phyloP scores from a whole-genome alignment of 495 filamentous ascomycete species.

The Daldinia decipiens region DNA sequence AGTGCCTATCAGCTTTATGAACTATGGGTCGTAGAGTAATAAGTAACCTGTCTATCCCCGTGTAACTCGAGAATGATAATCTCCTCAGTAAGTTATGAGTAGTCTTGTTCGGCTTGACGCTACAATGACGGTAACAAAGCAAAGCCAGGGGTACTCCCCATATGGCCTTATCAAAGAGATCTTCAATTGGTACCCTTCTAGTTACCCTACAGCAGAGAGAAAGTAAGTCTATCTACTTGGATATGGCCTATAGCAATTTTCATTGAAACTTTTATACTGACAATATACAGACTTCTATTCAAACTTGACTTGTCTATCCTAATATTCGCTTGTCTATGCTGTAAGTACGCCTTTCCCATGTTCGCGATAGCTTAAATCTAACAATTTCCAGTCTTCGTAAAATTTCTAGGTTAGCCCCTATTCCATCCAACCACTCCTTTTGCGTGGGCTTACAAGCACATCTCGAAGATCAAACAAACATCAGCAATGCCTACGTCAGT shows the following conservation, averaged over 20 bases:
- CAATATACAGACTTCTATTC: conserved; percentile 39
- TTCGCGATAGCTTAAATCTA: conserved; percentile 19
- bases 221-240: conserved; percentile 52
- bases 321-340: conserved; percentile 52
- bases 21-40: neutral
- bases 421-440: neutral
- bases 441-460: conserved; percentile 22
- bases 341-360: conserved; percentile 24
- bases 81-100: neutral
- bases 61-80: neutral
- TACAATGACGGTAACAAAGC: conserved; percentile 34
- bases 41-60: neutral
- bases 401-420: conserved; percentile 37
- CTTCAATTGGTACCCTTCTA: conserved; percentile 61
- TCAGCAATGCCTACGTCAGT: conserved; percentile 52
- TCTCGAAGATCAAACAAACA: conserved; percentile 46
- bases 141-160: conserved; percentile 31
- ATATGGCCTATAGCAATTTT: conserved; percentile 23
- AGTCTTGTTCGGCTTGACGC: neutral
- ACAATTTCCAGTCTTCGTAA: conserved; percentile 52
- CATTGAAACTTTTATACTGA: conserved; percentile 46
- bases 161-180: conserved; percentile 56
- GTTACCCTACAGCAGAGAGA: conserved; percentile 55
- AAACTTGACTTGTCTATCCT: conserved; percentile 54
- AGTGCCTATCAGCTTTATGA: neutral